Evolutionary conservation across 176 grass and related monocot genomes (phyloP).

Genomic region (Ananas comosus): DNA sequence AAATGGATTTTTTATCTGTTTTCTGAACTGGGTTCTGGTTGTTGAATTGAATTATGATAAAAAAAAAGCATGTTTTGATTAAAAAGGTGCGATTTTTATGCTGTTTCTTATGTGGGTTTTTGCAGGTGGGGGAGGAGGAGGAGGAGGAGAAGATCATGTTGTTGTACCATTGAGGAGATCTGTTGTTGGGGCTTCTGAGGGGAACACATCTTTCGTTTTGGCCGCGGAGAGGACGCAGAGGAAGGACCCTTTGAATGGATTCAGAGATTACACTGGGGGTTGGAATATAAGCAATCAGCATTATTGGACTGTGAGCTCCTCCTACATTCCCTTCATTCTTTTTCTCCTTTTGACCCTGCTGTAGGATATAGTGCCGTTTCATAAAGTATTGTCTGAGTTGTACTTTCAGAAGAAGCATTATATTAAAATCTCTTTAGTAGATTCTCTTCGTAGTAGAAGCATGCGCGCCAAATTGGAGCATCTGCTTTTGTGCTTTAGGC

Average conservation of each 20-base stretch:
- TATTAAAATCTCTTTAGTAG: too few relatives aligned
- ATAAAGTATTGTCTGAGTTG: background rate
- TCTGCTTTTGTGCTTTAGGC: too few relatives aligned
- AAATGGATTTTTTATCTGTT: background rate
- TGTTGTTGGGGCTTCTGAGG: constrained; percentile 12
- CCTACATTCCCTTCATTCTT: background rate
- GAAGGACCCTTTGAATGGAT: constrained; percentile 63
- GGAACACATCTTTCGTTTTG: constrained; percentile 41
- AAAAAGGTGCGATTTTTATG: background rate
- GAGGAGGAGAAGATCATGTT: background rate
- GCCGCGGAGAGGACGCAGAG: constrained; percentile 56
- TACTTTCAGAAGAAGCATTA: background rate
- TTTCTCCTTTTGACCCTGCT: background rate
- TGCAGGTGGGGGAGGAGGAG: background rate
- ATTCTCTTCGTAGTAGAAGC: too few relatives aligned
- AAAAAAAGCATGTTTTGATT: background rate
- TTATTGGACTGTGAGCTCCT: constrained; percentile 61
- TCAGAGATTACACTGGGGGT: constrained; percentile 55
- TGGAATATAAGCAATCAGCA: constrained; percentile 90
- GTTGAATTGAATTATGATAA: background rate
- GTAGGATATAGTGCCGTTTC: too few relatives aligned
- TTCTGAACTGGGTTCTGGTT: background rate
- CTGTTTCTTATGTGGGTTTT: background rate
- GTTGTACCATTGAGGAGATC: constrained; percentile 4
- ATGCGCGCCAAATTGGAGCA: too few relatives aligned